Percentiles rank a stretch among this genome's conserved stretches.
These are phyloP conservation scores for Penicillium paneum DNA, from an alignment of 2,329 filamentous ascomycete genomes.

Conservation along the genomic window DNA sequence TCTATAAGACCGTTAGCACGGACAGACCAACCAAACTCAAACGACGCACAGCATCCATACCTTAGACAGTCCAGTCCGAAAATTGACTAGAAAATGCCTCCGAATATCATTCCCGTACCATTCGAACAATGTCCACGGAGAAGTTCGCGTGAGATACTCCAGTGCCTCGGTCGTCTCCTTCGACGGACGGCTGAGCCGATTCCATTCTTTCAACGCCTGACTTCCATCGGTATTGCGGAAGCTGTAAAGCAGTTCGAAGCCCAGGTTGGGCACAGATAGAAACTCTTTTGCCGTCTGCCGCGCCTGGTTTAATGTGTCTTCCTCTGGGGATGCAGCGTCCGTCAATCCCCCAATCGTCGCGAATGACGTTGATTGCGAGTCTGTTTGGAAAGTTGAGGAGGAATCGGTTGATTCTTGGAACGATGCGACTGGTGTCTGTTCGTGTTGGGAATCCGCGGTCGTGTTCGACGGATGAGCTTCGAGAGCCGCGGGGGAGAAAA, in stretches of 20 bases:
- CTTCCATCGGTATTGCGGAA: conserved; percentile 26
- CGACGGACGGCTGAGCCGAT: conserved; percentile 27
- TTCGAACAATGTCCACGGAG: conserved; percentile 33
- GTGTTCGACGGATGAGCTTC: conserved; percentile 30
- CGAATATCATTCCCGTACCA: conserved; percentile 47
- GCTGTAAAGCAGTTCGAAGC: conserved; percentile 30
- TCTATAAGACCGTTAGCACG: conserved; percentile 19
- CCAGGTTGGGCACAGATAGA: conserved; percentile 37
- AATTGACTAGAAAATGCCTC: conserved; percentile 43
- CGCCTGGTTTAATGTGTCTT: conserved; percentile 38
- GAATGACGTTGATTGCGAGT: conserved; percentile 15
- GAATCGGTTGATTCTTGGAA: conserved; percentile 17
- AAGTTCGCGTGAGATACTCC: conserved; percentile 27
- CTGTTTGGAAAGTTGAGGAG: conserved; percentile 16
- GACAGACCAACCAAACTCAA: neutral
- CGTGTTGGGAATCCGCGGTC: conserved; percentile 23
- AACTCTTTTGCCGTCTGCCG: conserved; percentile 43
- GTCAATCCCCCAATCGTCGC: conserved; percentile 8
- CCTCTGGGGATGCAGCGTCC: conserved; percentile 25
- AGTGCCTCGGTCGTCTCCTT: conserved; percentile 35
- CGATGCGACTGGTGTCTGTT: conserved; percentile 14
- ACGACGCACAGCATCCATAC: conserved; percentile 22
- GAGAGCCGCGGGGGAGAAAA: conserved; percentile 42
- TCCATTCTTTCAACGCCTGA: conserved; percentile 32
- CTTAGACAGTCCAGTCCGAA: conserved; percentile 32